These are phyloP conservation scores for Trichoderma polysporum DNA, from an alignment of 2,329 filamentous ascomycete genomes.

Conservation along the genomic window DNA sequence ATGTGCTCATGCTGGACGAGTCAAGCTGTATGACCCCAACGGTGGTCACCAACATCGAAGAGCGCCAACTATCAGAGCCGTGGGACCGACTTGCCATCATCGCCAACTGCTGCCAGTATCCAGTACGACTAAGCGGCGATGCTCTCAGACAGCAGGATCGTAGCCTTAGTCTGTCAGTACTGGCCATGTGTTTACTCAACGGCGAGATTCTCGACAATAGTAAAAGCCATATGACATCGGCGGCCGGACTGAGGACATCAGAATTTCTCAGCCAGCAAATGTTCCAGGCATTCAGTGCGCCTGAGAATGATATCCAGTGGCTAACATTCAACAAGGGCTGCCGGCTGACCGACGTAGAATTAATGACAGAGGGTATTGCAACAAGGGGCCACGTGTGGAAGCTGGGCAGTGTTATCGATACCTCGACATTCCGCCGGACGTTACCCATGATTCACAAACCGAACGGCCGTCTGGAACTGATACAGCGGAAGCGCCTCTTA, in stretches of 20 bases:
- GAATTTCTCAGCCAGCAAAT: no score
- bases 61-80: conserved; percentile 23
- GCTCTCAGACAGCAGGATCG: conserved; percentile 20
- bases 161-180: conserved; percentile 31
- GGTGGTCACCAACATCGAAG: conserved; percentile 30
- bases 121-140: conserved; percentile 26
- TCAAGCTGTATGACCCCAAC: conserved; percentile 30
- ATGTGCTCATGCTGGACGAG: no score
- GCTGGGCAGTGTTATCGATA: conserved; percentile 24
- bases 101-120: conserved; percentile 36
- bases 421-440: no score
- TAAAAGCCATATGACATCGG: neutral
- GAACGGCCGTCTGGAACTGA: no score
- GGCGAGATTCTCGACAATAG: conserved; percentile 39
- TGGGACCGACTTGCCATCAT: conserved; percentile 34
- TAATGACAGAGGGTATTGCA: conserved; percentile 23
- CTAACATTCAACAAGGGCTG: conserved; percentile 32
- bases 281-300: no score
- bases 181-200: conserved; percentile 33
- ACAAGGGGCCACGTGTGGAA: conserved; percentile 31
- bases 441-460: no score
- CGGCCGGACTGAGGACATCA: conserved; percentile 3
- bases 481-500: no score
- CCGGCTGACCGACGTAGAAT: conserved; percentile 25
- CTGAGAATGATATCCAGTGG: conserved; percentile 5